Conservation (phyloP, 495 filamentous ascomycete genomes). For the Tuber microsphaerosporum region DNA sequence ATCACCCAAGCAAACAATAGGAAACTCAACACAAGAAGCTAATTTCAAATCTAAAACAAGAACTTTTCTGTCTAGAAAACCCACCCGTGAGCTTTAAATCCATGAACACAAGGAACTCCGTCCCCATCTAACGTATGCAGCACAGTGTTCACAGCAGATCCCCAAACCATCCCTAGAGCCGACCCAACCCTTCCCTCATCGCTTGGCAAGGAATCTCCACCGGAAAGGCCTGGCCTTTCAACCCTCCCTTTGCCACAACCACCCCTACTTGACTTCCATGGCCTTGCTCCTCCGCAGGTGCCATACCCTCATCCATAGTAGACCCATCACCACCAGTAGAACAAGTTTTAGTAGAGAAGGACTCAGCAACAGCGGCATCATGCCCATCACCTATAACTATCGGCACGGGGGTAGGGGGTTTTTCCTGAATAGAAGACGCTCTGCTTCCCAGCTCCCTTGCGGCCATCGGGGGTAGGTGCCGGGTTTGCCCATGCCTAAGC, state of each 20-base stretch:
- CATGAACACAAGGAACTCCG: neutral
- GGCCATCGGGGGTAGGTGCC: neutral
- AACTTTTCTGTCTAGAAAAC: neutral
- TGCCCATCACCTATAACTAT: neutral
- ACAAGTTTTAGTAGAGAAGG: neutral
- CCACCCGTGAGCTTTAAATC: neutral
- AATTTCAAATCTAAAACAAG: neutral
- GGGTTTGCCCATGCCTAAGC: neutral
- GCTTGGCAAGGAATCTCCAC: neutral
- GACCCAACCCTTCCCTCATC: neutral
- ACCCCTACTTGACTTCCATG: neutral
- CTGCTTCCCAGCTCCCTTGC: neutral
- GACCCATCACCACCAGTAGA: neutral
- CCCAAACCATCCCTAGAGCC: neutral
- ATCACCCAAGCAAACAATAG: neutral
- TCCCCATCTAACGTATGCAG: neutral
- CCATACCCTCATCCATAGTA: neutral
- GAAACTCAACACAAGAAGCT: neutral
- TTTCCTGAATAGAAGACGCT: neutral
- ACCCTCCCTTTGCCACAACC: neutral
- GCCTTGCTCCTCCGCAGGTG: neutral
- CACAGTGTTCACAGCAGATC: neutral
- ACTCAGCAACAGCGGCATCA: neutral
- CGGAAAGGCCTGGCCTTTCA: neutral
- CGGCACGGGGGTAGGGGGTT: neutral